phyloP scores from a whole-genome alignment of 805 yeast species.

The Clavispora santaluciae region DNA sequence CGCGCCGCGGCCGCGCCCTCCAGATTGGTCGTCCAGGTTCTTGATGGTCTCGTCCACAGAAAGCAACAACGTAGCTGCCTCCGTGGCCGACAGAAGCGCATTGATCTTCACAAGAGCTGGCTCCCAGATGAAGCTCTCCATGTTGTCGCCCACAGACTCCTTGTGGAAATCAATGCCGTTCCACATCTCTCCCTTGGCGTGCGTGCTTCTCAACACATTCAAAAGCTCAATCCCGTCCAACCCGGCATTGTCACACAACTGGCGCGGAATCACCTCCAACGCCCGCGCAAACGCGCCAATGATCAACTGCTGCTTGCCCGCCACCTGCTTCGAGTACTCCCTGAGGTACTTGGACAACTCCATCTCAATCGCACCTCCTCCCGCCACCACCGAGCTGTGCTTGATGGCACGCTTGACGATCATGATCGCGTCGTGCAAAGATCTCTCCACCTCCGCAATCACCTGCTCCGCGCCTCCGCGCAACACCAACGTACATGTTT shows the following conservation, averaged over 20 bases:
- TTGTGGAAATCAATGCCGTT: constrained; percentile 87
- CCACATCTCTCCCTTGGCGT: constrained; percentile 90
- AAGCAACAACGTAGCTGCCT: constrained; percentile 88
- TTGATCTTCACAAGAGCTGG: constrained; percentile 91
- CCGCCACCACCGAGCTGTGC: constrained; percentile 86
- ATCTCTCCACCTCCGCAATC: constrained; percentile 95
- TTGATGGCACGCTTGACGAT: constrained; percentile 92
- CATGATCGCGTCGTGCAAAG: constrained; percentile 97
- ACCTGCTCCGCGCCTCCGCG: constrained; percentile 99
- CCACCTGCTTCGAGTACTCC: constrained; percentile 79
- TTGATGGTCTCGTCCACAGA: constrained; percentile 95
- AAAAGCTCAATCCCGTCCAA: constrained; percentile 94
- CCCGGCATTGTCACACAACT: constrained; percentile 98
- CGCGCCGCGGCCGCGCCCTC: constrained; percentile 69
- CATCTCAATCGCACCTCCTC: constrained; percentile 99
- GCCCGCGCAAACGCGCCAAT: constrained; percentile 93
- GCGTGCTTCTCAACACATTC: constrained; percentile 87
- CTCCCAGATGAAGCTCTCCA: constrained; percentile 91
- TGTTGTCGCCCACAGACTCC: constrained; percentile 78
- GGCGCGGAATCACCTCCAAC: constrained; percentile 93
- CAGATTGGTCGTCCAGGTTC: constrained; percentile 59
- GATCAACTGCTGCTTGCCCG: constrained; percentile 94
- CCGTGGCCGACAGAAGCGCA: constrained; percentile 94
- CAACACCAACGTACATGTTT: constrained; percentile 86
- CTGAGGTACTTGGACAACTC: constrained; percentile 85